These are phyloP conservation scores for Trichaptum fuscoviolaceum DNA, from an alignment of 768 basidiomycete genomes.

Conservation along the genomic window DNA sequence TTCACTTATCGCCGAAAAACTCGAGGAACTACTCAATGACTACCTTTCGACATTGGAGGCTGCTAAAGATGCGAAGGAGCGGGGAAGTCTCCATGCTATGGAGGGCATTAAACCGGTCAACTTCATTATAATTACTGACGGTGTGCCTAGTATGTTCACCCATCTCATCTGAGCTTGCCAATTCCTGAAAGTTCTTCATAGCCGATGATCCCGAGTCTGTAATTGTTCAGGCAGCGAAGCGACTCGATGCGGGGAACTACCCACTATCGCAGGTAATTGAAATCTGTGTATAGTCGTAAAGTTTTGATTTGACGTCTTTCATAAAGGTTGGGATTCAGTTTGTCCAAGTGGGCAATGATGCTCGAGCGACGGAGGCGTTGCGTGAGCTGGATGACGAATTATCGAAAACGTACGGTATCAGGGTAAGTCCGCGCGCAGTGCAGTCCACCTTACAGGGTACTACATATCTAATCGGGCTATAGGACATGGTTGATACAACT, in stretches of 20 bases:
- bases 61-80: neutral
- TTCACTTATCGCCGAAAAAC: conserved; percentile 40
- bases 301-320: conserved; percentile 4
- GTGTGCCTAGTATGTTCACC: conserved; percentile 44
- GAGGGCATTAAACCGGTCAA: conserved; percentile 46
- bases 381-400: conserved; percentile 56
- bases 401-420: conserved; percentile 31
- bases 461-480: neutral
- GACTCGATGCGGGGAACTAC: conserved; percentile 46
- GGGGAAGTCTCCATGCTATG: conserved; percentile 8
- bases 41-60: conserved; percentile 21
- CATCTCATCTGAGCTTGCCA: neutral
- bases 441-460: neutral
- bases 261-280: conserved; percentile 46
- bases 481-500: conserved; percentile 73
- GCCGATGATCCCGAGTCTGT: conserved; percentile 47
- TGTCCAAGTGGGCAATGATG: conserved; percentile 58
- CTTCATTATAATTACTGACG: conserved; percentile 59
- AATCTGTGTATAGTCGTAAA: neutral
- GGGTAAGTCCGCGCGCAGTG: conserved; percentile 30
- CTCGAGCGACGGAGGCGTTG: conserved; percentile 37
- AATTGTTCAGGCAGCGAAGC: conserved; percentile 41
- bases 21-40: conserved; percentile 33
- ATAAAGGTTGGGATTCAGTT: conserved; percentile 58
- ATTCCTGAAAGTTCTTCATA: conserved; percentile 16